Evolutionary conservation across 148 eudicot species (phyloP).

Genomic region (Chenopodium suecicum): DNA sequence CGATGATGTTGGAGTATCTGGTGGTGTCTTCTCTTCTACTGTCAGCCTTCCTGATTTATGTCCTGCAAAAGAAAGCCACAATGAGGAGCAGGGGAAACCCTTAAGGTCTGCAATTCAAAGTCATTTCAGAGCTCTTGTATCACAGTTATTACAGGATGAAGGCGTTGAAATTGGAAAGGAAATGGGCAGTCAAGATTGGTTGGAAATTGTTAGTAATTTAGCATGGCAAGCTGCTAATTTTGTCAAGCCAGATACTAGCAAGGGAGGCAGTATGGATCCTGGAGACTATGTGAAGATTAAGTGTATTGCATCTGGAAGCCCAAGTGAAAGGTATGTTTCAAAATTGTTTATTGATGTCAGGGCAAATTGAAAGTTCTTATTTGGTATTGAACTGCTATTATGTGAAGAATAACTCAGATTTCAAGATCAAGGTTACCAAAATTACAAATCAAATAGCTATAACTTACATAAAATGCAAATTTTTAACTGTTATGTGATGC

Average conservation of each 20-base stretch:
- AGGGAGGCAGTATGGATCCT: conserved; percentile 99
- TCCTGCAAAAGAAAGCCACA: conserved; percentile 47
- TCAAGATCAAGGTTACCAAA: neutral
- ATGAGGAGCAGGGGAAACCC: conserved; percentile 48
- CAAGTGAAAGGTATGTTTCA: conserved; percentile 61
- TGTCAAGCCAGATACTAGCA: conserved; percentile 87
- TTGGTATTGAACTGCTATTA: neutral
- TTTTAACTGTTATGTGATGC: neutral
- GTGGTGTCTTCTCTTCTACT: conserved; percentile 47
- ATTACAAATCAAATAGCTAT: neutral
- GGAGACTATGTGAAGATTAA: conserved; percentile 83
- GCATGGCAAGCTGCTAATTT: conserved; percentile 98
- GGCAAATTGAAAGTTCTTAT: neutral
- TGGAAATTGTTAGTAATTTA: conserved; percentile 63
- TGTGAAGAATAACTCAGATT: neutral
- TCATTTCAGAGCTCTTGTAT: conserved; percentile 95
- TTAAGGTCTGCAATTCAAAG: conserved; percentile 60
- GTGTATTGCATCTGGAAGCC: conserved; percentile 89
- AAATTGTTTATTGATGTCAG: neutral
- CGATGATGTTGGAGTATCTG: conserved; percentile 51
- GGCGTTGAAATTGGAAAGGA: conserved; percentile 53
- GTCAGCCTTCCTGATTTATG: conserved; percentile 37
- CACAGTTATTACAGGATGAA: conserved; percentile 78
- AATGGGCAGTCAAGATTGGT: conserved; percentile 55
- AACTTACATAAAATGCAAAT: neutral